phyloP scores from a whole-genome alignment of 73 alveolate genomes.

The Breviolum minutum region DNA sequence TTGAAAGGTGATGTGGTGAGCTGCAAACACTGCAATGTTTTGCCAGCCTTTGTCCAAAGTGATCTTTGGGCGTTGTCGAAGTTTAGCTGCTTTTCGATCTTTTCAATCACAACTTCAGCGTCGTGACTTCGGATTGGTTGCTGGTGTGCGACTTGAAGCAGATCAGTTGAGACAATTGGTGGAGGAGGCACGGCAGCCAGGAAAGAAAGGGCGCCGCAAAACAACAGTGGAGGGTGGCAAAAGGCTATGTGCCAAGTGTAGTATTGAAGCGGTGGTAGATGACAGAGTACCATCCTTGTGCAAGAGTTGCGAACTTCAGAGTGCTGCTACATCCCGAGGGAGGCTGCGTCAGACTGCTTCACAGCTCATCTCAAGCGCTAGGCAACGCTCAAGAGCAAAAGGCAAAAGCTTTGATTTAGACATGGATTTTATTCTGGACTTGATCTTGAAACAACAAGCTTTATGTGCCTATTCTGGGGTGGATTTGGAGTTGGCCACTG shows the following conservation, averaged over 20 bases:
- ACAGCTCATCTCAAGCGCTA: background rate
- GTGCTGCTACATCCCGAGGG: background rate
- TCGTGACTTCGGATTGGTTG: background rate
- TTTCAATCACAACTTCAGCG: background rate
- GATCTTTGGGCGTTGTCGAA: too few relatives aligned
- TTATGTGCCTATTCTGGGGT: conserved; percentile 36
- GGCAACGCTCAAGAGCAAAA: background rate
- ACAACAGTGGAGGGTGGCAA: background rate
- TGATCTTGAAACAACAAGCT: background rate
- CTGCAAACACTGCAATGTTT: too few relatives aligned
- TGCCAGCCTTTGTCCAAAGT: too few relatives aligned
- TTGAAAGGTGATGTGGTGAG: too few relatives aligned
- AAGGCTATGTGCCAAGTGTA: background rate
- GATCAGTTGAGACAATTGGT: background rate
- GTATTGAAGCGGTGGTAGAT: background rate
- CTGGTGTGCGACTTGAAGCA: background rate
- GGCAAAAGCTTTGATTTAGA: background rate
- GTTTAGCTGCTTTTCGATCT: too few relatives aligned
- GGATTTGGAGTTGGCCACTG: background rate
- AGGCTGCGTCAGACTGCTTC: background rate
- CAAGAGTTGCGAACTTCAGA: background rate
- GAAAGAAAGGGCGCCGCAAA: background rate
- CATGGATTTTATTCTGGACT: background rate
- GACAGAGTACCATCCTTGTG: background rate
- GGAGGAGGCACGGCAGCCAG: background rate